Conservation (phyloP, 495 filamentous ascomycete species). For the Penicillium robsamsonii region DNA sequence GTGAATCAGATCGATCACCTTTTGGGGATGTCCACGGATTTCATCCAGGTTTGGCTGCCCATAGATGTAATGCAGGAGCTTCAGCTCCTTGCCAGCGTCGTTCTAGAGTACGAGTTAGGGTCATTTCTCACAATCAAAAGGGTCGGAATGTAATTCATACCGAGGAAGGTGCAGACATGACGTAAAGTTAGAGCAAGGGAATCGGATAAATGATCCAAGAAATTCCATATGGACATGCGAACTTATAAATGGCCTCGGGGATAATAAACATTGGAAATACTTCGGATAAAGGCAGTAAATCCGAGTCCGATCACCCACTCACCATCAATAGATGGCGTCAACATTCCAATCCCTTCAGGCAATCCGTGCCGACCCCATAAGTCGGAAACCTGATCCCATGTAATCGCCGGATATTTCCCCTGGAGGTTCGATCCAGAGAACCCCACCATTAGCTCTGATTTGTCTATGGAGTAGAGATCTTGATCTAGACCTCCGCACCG, state of each 20-base stretch:
- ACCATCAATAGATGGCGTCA: not conserved
- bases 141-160: constrained; percentile 3
- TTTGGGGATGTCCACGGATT: constrained; percentile 61
- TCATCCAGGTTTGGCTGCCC: constrained; percentile 53
- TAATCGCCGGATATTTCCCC: not conserved
- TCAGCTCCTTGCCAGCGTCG: constrained; percentile 70
- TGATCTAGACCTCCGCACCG: too few relatives aligned
- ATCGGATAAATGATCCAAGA: not conserved
- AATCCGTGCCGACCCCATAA: constrained; percentile 8
- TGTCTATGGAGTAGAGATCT: too few relatives aligned
- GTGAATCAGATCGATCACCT: constrained; percentile 68
- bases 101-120: constrained; percentile 20
- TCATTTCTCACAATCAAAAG: not conserved
- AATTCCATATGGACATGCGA: not conserved
- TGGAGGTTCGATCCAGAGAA: not conserved
- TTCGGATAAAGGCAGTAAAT: not conserved
- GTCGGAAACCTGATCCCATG: constrained; percentile 12
- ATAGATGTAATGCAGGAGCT: constrained; percentile 69
- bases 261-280: not conserved
- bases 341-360: not conserved
- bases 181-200: not conserved
- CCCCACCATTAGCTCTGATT: not conserved
- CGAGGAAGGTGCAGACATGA: constrained; percentile 5
- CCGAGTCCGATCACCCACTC: not conserved
- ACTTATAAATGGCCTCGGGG: constrained; percentile 3